Evolutionary conservation across 768 basidiomycete genomes (phyloP), one percentile per base, ranked within the genome.

Genomic region (Rhodotorula graminis): DNA sequence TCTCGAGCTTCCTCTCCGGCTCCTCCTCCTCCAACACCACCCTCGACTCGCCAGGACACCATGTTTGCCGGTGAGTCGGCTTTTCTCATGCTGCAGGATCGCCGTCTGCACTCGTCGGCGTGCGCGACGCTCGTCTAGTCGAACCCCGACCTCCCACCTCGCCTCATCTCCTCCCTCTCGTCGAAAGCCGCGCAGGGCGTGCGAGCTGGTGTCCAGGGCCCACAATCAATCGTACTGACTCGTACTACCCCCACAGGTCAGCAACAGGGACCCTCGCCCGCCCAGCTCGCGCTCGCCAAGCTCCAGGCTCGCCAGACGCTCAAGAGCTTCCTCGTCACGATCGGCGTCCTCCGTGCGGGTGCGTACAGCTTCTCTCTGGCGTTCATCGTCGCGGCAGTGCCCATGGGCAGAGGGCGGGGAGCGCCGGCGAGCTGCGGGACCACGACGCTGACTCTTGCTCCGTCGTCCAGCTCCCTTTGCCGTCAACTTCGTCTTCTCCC

Each of bases 381-480:
- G n/a, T n/a, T n/a, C n/a, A n/a, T n/a, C n/a, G n/a, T n/a, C n/a
- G n/a, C n/a, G n/a, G n/a, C n/a, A n/a, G n/a, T n/a, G n/a, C n/a
- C n/a, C n/a, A n/a, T n/a, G n/a, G n/a, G n/a, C n/a, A n/a, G n/a
- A n/a, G n/a, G n/a, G n/a, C n/a, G n/a, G n/a, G n/a, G n/a, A n/a
- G n/a, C n/a, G 25, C 47, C 7, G 29, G n/a, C n/a, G 1, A 33
- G n/a, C 2, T 31, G 23, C 19, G 29, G 9, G 37, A 37, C 9
- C 37, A 5, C 5, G 9, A 15, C 5, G 47, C 27, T 33, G 50
- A 50, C 50, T 44, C 37, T 9, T 9, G 12, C 2, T 21, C 19
- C 31, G 18, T 57, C n/a, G n/a, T n/a, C n/a, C n/a, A 72, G 71
- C 66, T 12, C 71, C 71, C 47, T 72, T 72, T 53, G 71, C 71